Conservation (phyloP, 345 rosid species). For the Arabis alpina region DNA sequence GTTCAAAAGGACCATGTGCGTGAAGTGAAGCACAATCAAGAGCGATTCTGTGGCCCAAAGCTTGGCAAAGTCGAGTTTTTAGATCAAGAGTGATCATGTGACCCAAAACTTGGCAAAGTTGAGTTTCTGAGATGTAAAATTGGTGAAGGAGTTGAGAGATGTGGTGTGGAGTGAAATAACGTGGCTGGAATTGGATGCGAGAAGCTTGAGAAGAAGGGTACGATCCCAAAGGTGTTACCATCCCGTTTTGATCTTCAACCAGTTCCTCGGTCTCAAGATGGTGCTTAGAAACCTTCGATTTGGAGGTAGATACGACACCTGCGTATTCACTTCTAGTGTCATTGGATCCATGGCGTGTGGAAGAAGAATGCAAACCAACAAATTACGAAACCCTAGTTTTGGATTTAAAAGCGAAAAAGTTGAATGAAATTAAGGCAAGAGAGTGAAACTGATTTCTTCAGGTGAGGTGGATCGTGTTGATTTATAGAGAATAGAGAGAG, state of each 20-base stretch:
- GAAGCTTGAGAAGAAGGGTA: not conserved
- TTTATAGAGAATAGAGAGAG: no score
- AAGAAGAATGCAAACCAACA: not conserved
- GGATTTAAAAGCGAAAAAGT: no score
- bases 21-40: not conserved
- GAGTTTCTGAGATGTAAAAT: not conserved
- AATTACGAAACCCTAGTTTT: no score
- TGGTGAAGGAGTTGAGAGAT: not conserved
- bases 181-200: not conserved
- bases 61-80: no score
- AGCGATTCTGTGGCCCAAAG: not conserved
- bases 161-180: not conserved
- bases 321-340: not conserved
- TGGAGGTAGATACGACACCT: not conserved
- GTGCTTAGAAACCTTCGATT: not conserved
- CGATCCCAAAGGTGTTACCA: not conserved
- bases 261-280: not conserved
- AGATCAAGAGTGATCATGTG: not conserved
- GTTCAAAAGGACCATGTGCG: not conserved
- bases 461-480: no score
- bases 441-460: no score
- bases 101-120: not conserved
- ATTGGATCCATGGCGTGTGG: not conserved
- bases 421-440: no score
- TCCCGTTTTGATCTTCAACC: constrained; percentile 4